These are phyloP conservation scores for Wallacemonas sp. DNA, from an alignment of 208 protist species.

Conservation along the genomic window DNA sequence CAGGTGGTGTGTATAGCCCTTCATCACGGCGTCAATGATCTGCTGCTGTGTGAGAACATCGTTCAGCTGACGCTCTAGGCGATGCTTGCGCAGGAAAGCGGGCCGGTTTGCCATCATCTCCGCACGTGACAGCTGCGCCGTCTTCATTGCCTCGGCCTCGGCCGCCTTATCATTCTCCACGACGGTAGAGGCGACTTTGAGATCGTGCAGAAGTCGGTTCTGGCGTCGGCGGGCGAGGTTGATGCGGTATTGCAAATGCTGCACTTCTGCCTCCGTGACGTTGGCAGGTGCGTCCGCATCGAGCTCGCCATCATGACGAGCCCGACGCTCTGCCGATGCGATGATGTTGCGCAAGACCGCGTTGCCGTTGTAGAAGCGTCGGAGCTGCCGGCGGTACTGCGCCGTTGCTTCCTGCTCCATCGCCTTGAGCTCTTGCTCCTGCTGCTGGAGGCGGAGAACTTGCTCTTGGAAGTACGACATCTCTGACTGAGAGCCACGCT, in stretches of 20 bases:
- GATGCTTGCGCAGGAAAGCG: slow-evolving; percentile 80
- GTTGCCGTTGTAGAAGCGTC: slow-evolving; percentile 58
- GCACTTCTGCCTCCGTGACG: slow-evolving; percentile 62
- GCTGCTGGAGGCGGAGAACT: slow-evolving; percentile 33
- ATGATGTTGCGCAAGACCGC: slow-evolving; percentile 65
- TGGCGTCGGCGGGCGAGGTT: slow-evolving; percentile 39
- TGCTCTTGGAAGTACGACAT: slow-evolving; percentile 48
- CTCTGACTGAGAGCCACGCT: no score
- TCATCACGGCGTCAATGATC: slow-evolving; percentile 67
- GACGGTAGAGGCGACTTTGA: slow-evolving; percentile 9
- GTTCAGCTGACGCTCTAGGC: slow-evolving; percentile 91
- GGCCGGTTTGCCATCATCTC: slow-evolving; percentile 36
- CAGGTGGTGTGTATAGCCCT: slow-evolving; percentile 88
- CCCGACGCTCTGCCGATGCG: slow-evolving; percentile 25
- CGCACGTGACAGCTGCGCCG: neutral
- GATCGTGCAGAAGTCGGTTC: slow-evolving; percentile 57
- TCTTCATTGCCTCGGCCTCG: neutral
- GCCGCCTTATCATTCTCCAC: slow-evolving; percentile 11
- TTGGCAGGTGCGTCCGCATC: slow-evolving; percentile 6
- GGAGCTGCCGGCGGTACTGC: slow-evolving; percentile 51
- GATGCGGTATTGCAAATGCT: slow-evolving; percentile 44
- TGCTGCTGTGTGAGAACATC: slow-evolving; percentile 89
- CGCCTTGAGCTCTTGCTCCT: slow-evolving; percentile 33
- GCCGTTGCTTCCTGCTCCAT: slow-evolving; percentile 34
- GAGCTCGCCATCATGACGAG: slow-evolving; percentile 18